Evolutionary conservation across 176 grass and related monocot species (phyloP).

Genomic region (Hsuehochloa calcarea): DNA sequence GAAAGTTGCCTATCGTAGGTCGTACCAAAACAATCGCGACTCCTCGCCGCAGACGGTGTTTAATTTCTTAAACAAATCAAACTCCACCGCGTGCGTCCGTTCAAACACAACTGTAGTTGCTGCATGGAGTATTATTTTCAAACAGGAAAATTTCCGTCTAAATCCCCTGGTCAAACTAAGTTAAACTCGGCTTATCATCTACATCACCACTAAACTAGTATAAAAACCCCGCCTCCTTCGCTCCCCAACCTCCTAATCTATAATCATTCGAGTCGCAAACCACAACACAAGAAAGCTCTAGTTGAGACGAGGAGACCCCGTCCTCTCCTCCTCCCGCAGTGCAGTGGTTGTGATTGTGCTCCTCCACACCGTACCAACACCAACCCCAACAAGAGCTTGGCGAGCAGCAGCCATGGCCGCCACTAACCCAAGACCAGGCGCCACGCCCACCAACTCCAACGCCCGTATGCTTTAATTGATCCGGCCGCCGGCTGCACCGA

Average conservation of each 20-base stretch:
- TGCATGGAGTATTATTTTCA: background rate
- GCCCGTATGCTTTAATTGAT: background rate
- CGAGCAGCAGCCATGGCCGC: conserved; percentile 7
- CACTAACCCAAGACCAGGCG: conserved; percentile 3
- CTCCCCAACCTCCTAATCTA: background rate
- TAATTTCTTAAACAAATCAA: background rate
- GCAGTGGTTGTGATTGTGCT: background rate
- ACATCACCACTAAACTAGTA: background rate
- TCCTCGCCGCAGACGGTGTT: background rate
- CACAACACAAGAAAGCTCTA: background rate
- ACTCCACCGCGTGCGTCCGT: background rate
- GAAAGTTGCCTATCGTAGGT: too few species aligned
- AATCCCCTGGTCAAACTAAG: background rate
- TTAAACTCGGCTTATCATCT: background rate
- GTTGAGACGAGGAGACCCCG: conserved; percentile 26
- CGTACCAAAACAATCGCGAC: background rate
- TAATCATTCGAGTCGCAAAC: background rate
- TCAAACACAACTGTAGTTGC: background rate
- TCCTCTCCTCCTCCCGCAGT: background rate
- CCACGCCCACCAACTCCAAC: conserved; percentile 16
- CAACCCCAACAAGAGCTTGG: conserved; percentile 13
- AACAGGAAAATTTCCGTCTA: background rate
- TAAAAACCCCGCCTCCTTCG: background rate
- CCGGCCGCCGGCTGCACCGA: background rate
- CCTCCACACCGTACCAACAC: conserved; percentile 19